Evolutionary conservation across 2,329 filamentous ascomycete species (phyloP).

Genomic region (Stagonosporopsis rhizophila): DNA sequence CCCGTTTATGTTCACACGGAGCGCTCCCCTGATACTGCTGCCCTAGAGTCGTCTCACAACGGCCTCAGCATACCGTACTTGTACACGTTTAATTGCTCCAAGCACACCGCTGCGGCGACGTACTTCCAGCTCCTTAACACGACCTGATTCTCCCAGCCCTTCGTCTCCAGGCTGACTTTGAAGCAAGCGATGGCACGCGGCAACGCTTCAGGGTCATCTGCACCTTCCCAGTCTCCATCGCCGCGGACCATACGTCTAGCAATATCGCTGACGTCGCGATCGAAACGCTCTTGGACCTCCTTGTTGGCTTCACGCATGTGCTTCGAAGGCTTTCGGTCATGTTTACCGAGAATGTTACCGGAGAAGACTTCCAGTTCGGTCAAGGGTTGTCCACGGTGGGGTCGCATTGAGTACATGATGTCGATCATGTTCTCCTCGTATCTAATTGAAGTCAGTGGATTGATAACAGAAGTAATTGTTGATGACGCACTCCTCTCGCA

Average conservation of each 20-base stretch:
- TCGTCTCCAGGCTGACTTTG: slow-evolving; percentile 49
- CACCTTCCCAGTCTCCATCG: slow-evolving; percentile 33
- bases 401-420: slow-evolving; percentile 53
- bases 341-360: slow-evolving; percentile 63
- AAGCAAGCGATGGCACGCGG: slow-evolving; percentile 61
- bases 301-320: slow-evolving; percentile 38
- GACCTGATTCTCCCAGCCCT: slow-evolving; percentile 37
- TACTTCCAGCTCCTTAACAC: slow-evolving; percentile 60
- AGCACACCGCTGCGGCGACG: slow-evolving; percentile 58
- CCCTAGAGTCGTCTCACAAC: slow-evolving; percentile 17
- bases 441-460: slow-evolving; percentile 28
- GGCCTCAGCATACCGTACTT: slow-evolving; percentile 18
- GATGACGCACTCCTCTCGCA: slow-evolving; percentile 43
- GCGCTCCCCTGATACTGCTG: background rate
- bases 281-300: slow-evolving; percentile 51
- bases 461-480: fast-evolving
- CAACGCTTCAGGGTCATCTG: slow-evolving; percentile 50
- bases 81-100: slow-evolving; percentile 57
- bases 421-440: slow-evolving; percentile 62
- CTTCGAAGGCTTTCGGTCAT: slow-evolving; percentile 47
- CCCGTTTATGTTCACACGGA: background rate
- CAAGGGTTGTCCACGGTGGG: slow-evolving; percentile 38
- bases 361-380: slow-evolving; percentile 58
- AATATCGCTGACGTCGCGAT: slow-evolving; percentile 53
- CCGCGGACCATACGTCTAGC: slow-evolving; percentile 55